Conservation (phyloP, 176 grass and related monocot genomes). For the Areca catechu region DNA sequence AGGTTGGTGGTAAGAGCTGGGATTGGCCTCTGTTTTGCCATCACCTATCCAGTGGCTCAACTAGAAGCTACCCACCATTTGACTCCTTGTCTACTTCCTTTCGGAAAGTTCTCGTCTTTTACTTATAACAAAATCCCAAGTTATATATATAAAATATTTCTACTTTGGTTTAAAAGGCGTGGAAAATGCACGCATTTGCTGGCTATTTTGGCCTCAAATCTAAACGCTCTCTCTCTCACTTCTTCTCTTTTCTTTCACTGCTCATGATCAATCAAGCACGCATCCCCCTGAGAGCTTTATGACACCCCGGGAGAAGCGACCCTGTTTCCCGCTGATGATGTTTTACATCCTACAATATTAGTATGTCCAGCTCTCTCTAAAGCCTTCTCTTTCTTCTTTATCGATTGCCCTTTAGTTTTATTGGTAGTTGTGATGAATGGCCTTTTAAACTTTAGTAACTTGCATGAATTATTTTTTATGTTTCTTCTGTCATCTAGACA, state of each 20-base stretch:
- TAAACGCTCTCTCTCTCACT: constrained; percentile 14
- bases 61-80: constrained; percentile 9
- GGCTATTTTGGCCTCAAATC: constrained; percentile 6
- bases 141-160: background rate
- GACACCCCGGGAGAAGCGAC: constrained; percentile 12
- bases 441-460: too few species aligned
- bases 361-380: too few species aligned
- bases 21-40: too few species aligned
- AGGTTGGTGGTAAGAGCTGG: too few species aligned
- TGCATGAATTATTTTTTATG: too few species aligned
- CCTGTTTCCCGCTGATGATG: constrained; percentile 28
- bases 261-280: constrained; percentile 13
- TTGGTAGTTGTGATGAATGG: too few species aligned
- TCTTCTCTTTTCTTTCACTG: constrained; percentile 23
- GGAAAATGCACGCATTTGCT: constrained; percentile 10
- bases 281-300: constrained; percentile 27
- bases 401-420: constrained; percentile 12
- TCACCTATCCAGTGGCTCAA: too few species aligned
- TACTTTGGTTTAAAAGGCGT: constrained; percentile 22
- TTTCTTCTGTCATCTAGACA: too few species aligned
- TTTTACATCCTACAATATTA: background rate
- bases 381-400: background rate
- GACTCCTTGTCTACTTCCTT: constrained; percentile 37
- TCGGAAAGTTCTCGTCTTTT: constrained; percentile 36
- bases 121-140: background rate